Conservation (phyloP, 495 filamentous ascomycete species). For the Aspergillus ostianus region DNA sequence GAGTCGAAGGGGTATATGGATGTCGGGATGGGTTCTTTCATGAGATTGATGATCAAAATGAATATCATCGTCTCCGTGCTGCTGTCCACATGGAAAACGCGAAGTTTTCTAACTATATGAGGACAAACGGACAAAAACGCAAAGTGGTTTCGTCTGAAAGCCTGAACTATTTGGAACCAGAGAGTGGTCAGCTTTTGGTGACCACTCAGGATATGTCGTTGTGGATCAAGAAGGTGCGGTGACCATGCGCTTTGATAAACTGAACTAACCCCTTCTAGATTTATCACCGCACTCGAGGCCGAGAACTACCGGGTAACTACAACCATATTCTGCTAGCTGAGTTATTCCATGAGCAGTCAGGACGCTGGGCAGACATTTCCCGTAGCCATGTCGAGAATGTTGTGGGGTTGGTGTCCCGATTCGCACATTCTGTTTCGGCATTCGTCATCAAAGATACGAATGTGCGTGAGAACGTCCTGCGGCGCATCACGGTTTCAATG, state of each 20-base stretch:
- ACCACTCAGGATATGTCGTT: conserved; percentile 14
- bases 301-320: conserved; percentile 44
- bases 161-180: background rate
- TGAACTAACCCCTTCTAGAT: conserved; percentile 15
- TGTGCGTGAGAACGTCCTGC: conserved; percentile 28
- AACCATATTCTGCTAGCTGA: conserved; percentile 38
- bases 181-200: conserved; percentile 7
- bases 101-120: conserved; percentile 23
- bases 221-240: conserved; percentile 14
- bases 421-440: conserved; percentile 14
- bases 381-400: conserved; percentile 16
- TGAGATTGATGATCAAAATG: background rate
- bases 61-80: conserved; percentile 20
- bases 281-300: conserved; percentile 29
- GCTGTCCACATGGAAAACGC: conserved; percentile 24
- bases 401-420: conserved; percentile 18
- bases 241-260: background rate
- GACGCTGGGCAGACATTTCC: conserved; percentile 23
- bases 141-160: conserved; percentile 13
- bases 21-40: conserved; percentile 17
- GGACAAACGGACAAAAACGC: conserved; percentile 16
- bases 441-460: conserved; percentile 22
- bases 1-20: conserved; percentile 22
- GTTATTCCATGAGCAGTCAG: conserved; percentile 41
- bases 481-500: conserved; percentile 14